Evolutionary conservation across 768 basidiomycete species (phyloP), one percentile per base, ranked within the genome.

Genomic region (Kwoniella dejecticola): DNA sequence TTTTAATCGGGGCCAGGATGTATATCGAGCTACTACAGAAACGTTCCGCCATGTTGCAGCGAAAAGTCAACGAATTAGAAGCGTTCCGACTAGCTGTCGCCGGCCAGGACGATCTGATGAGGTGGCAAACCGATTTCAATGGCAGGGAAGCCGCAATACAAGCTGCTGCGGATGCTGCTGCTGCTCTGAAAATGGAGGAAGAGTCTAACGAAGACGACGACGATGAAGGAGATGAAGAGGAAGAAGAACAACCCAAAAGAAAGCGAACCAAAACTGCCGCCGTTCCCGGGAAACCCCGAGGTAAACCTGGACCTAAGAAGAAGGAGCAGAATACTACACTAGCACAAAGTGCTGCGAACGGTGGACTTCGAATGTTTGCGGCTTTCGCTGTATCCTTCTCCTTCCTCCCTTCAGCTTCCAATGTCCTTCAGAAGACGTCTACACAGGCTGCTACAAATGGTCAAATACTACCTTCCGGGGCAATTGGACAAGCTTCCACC

Each of bases 11-110:
- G 21, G 75, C 77, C 29, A 55, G 69, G 40, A 63, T 75, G 67
- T 78, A 78, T 42, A 77, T 78, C 58, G 76, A 77, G 42, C 44
- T 73, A 4, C 52, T 75, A 19, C 74, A 75, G 42, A 52, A 42
- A 21, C 56, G 74, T 21, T 62, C 63, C 8, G 65, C 63, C 7
- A 66, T 47, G 48, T 46, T 75, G 23, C 67, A 72, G 46, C 47
- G 74, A 0, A 69, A 67, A 41, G 67, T 75, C 3, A 64, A 64
- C 27, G 74, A 72, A 48, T 64, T 75, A 8, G 71, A 72, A 52
- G 40, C 52, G 11, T 75, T 52, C 58, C 31, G 74, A 41, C 7
- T 49, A 3, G 69, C 63, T 23, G 69, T 72, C 2, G 69, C 55
- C 27, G 74, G 74, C 19, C 57, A 67, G 54, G 69, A 67, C 4